A percentile compares a stretch with the other conserved stretches of the same genome.
Conservation (phyloP, 805 yeast genomes). For the Zygoascus tannicola region DNA sequence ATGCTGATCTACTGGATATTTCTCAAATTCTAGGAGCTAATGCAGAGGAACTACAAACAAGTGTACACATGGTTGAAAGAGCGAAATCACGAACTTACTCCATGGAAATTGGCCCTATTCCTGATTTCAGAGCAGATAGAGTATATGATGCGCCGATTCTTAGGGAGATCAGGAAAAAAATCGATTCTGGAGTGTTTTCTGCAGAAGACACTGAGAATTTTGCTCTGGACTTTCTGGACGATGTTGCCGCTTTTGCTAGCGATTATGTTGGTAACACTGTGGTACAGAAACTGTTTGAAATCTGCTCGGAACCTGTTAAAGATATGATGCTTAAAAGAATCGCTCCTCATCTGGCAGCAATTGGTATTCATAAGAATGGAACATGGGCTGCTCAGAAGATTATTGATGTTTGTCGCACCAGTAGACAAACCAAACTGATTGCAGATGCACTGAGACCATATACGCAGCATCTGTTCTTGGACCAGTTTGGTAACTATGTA, state of each 20-base stretch:
- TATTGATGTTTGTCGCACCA: slow-evolving; percentile 62
- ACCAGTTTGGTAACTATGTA: slow-evolving; percentile 95
- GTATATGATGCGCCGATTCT: slow-evolving; percentile 81
- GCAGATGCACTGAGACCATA: slow-evolving; percentile 67
- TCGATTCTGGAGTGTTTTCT: slow-evolving; percentile 46
- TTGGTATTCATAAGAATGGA: slow-evolving; percentile 95
- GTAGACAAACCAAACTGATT: slow-evolving; percentile 54
- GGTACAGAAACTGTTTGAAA: slow-evolving; percentile 80
- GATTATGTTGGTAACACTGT: slow-evolving; percentile 95
- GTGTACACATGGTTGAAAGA: slow-evolving; percentile 21
- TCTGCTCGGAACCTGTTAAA: slow-evolving; percentile 59
- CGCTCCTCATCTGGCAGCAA: slow-evolving; percentile 72
- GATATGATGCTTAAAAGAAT: slow-evolving; percentile 73
- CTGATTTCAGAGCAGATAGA: slow-evolving; percentile 59
- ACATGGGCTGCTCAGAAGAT: slow-evolving; percentile 99
- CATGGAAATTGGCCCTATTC: slow-evolving; percentile 45
- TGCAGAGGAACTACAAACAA: slow-evolving; percentile 22
- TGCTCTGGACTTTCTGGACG: slow-evolving; percentile 75
- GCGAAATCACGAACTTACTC: slow-evolving; percentile 22
- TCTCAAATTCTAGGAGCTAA: slow-evolving; percentile 25
- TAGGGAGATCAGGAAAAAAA: slow-evolving; percentile 71
- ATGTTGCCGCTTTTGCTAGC: slow-evolving; percentile 80
- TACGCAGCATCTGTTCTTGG: slow-evolving; percentile 77
- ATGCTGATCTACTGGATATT: neutral
- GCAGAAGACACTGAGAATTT: slow-evolving; percentile 67